Conservation (phyloP, 164 flowering plant species). For the Stephania cephalantha region DNA sequence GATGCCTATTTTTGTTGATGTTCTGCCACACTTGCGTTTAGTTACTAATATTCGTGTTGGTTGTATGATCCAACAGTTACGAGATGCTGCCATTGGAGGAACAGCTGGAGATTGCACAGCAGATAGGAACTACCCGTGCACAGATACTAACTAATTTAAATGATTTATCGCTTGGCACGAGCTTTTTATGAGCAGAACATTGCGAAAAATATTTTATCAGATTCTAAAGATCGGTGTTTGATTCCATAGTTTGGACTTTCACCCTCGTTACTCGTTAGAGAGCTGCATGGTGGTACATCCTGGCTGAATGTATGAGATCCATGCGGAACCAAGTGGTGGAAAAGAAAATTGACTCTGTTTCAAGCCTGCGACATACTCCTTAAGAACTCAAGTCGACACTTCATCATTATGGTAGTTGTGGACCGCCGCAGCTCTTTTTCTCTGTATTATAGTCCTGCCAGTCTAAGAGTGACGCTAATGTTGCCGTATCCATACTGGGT, state of each 20-base stretch:
- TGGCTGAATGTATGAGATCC: not conserved
- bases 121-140: slow-evolving; percentile 80
- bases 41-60: not conserved
- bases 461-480: not conserved
- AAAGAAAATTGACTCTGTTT: not conserved
- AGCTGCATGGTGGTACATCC: not conserved
- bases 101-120: slow-evolving; percentile 79
- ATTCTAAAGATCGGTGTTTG: not conserved
- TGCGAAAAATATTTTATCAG: not conserved
- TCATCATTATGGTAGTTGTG: not conserved
- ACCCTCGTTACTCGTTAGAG: not conserved
- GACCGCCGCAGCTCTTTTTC: not conserved
- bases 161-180: slow-evolving; percentile 68
- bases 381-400: not conserved
- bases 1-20: not conserved
- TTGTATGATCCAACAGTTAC: slow-evolving; percentile 43
- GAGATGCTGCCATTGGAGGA: slow-evolving; percentile 86
- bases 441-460: not conserved
- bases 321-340: not conserved
- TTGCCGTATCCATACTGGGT: not conserved
- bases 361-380: not conserved
- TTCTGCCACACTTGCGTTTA: not conserved
- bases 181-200: slow-evolving; percentile 55
- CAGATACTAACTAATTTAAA: slow-evolving; percentile 77
- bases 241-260: not conserved